These are phyloP conservation scores for Trichosporon ovoides DNA, from an alignment of 1,284 basidiomycete species.

Conservation along the genomic window DNA sequence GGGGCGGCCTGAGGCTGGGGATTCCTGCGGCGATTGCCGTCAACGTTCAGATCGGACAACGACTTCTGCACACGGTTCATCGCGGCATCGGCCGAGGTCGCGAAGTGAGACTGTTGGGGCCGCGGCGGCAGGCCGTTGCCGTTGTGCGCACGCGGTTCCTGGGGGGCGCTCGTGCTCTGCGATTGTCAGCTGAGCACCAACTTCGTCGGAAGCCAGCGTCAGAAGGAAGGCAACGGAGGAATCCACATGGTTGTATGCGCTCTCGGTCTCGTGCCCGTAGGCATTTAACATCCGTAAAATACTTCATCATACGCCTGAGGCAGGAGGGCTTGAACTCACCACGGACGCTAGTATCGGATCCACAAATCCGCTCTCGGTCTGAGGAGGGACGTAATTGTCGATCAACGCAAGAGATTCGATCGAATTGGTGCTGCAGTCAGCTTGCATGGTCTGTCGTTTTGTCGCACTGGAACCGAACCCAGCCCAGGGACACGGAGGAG, in stretches of 20 bases:
- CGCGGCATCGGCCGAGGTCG: slow-evolving; percentile 33
- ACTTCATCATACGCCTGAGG: slow-evolving; percentile 39
- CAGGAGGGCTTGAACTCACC: slow-evolving; percentile 31
- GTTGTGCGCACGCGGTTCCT: not conserved
- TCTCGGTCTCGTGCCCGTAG: slow-evolving; percentile 41
- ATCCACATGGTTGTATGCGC: slow-evolving; percentile 47
- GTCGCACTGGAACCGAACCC: slow-evolving; percentile 73
- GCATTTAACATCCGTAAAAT: slow-evolving; percentile 43
- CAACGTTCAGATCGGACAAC: slow-evolving; percentile 31
- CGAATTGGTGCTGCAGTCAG: slow-evolving; percentile 39
- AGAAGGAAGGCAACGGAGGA: slow-evolving; percentile 50
- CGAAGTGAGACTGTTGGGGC: slow-evolving; percentile 8
- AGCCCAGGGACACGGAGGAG: slow-evolving; percentile 34
- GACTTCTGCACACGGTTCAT: slow-evolving; percentile 42
- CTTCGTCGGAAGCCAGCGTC: slow-evolving; percentile 16
- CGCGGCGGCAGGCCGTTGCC: not conserved
- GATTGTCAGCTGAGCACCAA: not conserved
- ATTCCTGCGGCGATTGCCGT: slow-evolving; percentile 18
- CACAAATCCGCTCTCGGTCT: slow-evolving; percentile 23
- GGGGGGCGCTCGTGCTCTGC: slow-evolving; percentile 15
- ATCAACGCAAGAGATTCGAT: slow-evolving; percentile 43
- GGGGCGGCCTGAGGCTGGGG: slow-evolving; percentile 20
- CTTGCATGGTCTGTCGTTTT: not conserved
- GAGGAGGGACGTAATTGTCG: slow-evolving; percentile 41
- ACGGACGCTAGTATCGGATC: slow-evolving; percentile 44